These are phyloP conservation scores for Pugionium cornutum DNA, from an alignment of 345 rosid genomes.

Conservation along the genomic window DNA sequence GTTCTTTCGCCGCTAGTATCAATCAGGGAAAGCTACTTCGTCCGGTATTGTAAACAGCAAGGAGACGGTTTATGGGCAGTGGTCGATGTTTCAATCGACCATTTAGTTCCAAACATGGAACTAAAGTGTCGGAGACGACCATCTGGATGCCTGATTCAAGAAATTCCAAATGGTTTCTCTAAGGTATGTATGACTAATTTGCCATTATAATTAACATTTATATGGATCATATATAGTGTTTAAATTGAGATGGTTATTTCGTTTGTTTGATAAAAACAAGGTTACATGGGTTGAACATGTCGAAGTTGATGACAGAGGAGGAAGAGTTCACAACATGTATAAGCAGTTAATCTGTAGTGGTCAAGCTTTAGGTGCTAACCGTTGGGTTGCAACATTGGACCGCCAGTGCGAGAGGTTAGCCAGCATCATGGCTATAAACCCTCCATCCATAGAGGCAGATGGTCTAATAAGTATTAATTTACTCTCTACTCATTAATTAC, in stretches of 20 bases:
- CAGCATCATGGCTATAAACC: slow-evolving; percentile 58
- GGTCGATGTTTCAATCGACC: slow-evolving; percentile 89
- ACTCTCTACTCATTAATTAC: background rate
- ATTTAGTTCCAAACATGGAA: slow-evolving; percentile 51
- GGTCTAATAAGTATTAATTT: slow-evolving; percentile 42
- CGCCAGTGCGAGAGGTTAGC: slow-evolving; percentile 84
- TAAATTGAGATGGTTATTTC: background rate
- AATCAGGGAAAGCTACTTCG: slow-evolving; percentile 68
- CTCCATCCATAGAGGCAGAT: slow-evolving; percentile 55
- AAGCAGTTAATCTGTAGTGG: slow-evolving; percentile 64
- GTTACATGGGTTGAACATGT: slow-evolving; percentile 95
- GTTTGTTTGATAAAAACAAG: slow-evolving; percentile 41
- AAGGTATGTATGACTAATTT: slow-evolving; percentile 45
- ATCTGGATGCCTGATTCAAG: slow-evolving; percentile 86
- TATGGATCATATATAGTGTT: background rate
- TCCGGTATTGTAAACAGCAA: slow-evolving; percentile 76
- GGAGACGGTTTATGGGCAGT: slow-evolving; percentile 85
- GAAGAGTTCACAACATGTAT: slow-evolving; percentile 53
- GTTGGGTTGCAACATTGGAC: slow-evolving; percentile 82
- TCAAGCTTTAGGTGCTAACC: slow-evolving; percentile 81
- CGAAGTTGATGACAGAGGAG: slow-evolving; percentile 82
- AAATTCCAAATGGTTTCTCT: slow-evolving; percentile 75
- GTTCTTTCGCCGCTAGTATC: slow-evolving; percentile 81
- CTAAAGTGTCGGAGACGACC: slow-evolving; percentile 72
- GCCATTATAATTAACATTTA: too few species aligned